A percentile compares a stretch with the other conserved stretches of the same genome.
These are phyloP conservation scores for Talaromyces stipitatus DNA, from an alignment of 495 filamentous ascomycete species.

Conservation along the genomic window DNA sequence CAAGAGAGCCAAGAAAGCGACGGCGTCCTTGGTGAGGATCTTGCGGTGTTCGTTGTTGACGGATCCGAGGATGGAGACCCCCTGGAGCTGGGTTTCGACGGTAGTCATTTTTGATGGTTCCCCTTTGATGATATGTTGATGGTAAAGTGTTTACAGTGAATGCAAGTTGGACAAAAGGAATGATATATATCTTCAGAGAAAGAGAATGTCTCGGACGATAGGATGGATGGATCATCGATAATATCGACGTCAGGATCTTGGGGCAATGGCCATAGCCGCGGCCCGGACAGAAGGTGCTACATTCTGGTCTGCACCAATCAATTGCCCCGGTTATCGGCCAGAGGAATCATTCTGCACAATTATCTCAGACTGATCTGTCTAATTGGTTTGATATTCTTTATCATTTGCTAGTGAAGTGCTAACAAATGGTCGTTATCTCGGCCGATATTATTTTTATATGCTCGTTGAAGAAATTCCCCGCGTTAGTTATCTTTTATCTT, in stretches of 20 bases:
- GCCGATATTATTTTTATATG: too few species aligned
- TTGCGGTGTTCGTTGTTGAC: slow-evolving; percentile 74
- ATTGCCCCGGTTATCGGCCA: neutral
- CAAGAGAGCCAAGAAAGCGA: slow-evolving; percentile 87
- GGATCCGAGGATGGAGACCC: slow-evolving; percentile 75
- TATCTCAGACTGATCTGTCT: neutral
- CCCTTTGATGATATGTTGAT: neutral
- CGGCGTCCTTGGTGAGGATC: slow-evolving; percentile 86
- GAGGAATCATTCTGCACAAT: neutral
- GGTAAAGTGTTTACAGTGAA: neutral
- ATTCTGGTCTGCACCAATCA: neutral
- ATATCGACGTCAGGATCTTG: slow-evolving; percentile 1
- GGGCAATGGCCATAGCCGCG: slow-evolving; percentile 29
- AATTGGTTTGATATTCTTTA: neutral
- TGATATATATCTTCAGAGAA: neutral
- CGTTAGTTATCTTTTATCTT: too few species aligned
- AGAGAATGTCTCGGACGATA: slow-evolving; percentile 1
- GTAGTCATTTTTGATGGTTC: slow-evolving; percentile 51
- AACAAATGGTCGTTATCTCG: too few species aligned
- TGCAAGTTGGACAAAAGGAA: neutral
- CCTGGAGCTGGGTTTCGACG: slow-evolving; percentile 71
- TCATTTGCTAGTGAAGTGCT: neutral
- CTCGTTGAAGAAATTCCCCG: too few species aligned
- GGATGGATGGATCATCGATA: neutral
- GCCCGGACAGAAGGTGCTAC: slow-evolving; percentile 9